Evolutionary conservation across 23 red algal species (phyloP), one percentile per base, ranked within the genome.

Genomic region (Cyanidium caldarium): DNA sequence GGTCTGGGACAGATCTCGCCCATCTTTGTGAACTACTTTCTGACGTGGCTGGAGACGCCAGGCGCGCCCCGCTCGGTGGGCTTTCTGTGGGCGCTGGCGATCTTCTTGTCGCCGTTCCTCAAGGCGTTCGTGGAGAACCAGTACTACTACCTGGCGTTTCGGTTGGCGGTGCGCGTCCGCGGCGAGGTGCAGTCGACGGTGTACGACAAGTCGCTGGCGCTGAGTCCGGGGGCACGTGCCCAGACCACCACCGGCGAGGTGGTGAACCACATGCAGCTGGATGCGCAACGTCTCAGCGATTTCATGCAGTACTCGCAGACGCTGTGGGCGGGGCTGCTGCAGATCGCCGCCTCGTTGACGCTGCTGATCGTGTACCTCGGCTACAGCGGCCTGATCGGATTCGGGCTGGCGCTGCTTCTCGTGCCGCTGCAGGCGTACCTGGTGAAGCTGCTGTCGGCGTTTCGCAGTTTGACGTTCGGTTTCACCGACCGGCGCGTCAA

Each of bases 251-350:
- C 83, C 2, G 92, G 92, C 37, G 84, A 98, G 70, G 79, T 98
- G 34, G 85, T 98, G 46, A 98, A 98, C 75, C 80, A 82, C 44
- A 98, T 98, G 81, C 84, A 88, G 70, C 84, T 98, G 37, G 92
- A 98, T 46, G 78, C 92, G 28, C 82, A 98, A 69, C 69, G 81
- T 41, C 83, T 98, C 38, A 71, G 73, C 20, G 76, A 82, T 39
- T 98, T 94, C 69, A 70, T 73, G 57, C 85, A 86, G 70, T 88
- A 77, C 46, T 38, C 73, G 34, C 80, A 98, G 46, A 69, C 73
- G n/a, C 45, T 84, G 14, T 98, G 92, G 92, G 71, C 80, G 19
- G 84, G 80, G 7, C 84, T 84, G 10, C 21, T 86, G 51, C 92
- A 94, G 61, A 77, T 98, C 43, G 77, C 84, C 61, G 82, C 73